Base-by-base conservation (phyloP, 192 early-diverging fungal species). In the Coemansia sp. region DNA sequence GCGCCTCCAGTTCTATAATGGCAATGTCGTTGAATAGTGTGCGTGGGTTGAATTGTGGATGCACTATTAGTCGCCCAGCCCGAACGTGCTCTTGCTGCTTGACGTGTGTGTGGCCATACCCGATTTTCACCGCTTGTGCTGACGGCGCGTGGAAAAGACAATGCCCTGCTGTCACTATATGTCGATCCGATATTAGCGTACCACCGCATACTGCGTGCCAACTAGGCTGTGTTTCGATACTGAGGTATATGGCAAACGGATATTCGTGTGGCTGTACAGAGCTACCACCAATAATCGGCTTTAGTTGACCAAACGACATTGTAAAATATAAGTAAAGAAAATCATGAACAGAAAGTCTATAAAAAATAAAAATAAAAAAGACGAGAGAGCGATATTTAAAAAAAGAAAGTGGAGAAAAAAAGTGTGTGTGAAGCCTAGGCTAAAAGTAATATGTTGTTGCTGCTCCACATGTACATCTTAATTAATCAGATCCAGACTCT, bases 91-190 rank as follows among this genome's bases (percentile, higher is more conserved):
- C 16, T n/a, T 83, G 80, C 59, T 43, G 15, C 36, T 55, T 33
- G 8, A 70, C 44, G 24, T 65, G 46, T 7, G 80, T 16, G 64
- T 70, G 41, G 22, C 83, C 83, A 15, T 71, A 68, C 4, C 75
- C 78, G 24, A 85, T 38, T 13, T 55, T 62, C 3, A 80, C 55
- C 29, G 69, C 29, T 15, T 41, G 5, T 5, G 72, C 34, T 3
- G 62, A 38, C 8, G 68, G 72, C 34, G 71, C 71, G 22, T 70
- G 70, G 63, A 64, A 31, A 6, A 87, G 68, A 55, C 86, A 87
- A 66, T 87, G 86, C 0, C 71, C 86, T 2, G 86, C 86, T 0
- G 86, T 87, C 11, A 87, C 60, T 1, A 87, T 67, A 66, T 79
- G 77, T 2, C 55, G 43, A 11, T 49, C 12, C 1, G 82, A 81